Evolutionary conservation across 352 stramenopile genomes (phyloP).

Genomic region (Globisporangium heterothallicum): DNA sequence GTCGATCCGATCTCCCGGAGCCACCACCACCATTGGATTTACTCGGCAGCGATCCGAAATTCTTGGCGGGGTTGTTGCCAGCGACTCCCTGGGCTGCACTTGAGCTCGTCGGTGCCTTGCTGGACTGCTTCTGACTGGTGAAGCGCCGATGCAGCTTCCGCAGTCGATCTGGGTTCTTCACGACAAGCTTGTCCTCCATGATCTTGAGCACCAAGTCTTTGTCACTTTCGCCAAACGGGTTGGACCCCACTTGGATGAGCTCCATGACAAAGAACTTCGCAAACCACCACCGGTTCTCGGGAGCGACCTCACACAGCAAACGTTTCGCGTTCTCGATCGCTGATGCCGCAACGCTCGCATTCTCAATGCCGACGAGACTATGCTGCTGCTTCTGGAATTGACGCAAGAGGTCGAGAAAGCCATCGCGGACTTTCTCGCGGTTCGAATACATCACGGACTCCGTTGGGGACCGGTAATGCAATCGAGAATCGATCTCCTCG

Average conservation of each 20-base stretch:
- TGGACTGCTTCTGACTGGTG: conserved; percentile 36
- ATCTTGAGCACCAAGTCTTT: conserved; percentile 69
- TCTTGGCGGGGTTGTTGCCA: neutral
- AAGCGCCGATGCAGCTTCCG: conserved; percentile 70
- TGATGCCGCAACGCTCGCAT: conserved; percentile 19
- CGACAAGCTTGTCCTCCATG: conserved; percentile 58
- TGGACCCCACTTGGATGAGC: conserved; percentile 58
- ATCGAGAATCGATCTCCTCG: conserved; percentile 57
- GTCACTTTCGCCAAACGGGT: conserved; percentile 66
- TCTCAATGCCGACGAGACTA: conserved; percentile 36
- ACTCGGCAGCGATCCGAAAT: neutral
- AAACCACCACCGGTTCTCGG: conserved; percentile 73
- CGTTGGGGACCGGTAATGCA: conserved; percentile 50
- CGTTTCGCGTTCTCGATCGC: conserved; percentile 22
- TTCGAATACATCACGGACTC: conserved; percentile 60
- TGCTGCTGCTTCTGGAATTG: conserved; percentile 60
- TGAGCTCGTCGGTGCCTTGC: neutral
- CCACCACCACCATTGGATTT: neutral
- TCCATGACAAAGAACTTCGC: conserved; percentile 70
- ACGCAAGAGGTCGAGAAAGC: conserved; percentile 47
- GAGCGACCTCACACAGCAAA: conserved; percentile 34
- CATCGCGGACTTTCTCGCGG: conserved; percentile 60
- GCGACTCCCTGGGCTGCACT: neutral
- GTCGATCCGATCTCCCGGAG: neutral
- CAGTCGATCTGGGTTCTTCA: conserved; percentile 59